A percentile compares a stretch with the other conserved stretches of the same genome.
These are phyloP conservation scores for Boletus eberwhitei DNA, from an alignment of 768 basidiomycete genomes.

Conservation along the genomic window DNA sequence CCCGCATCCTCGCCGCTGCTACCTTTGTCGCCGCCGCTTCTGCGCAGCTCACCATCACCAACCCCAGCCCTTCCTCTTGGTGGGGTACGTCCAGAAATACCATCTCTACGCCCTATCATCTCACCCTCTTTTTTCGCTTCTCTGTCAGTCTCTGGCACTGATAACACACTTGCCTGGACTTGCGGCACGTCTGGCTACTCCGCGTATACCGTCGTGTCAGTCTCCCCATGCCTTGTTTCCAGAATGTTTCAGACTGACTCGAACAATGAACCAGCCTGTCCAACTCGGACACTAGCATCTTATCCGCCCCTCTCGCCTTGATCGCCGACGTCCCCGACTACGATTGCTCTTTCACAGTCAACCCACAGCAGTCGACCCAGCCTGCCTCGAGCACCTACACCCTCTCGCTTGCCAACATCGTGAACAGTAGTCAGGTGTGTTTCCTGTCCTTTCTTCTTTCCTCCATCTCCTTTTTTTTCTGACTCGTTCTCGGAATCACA, in stretches of 20 bases:
- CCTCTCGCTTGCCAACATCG: slow-evolving; percentile 45
- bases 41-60: slow-evolving; percentile 40
- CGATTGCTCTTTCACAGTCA: slow-evolving; percentile 56
- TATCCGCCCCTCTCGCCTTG: slow-evolving; percentile 37
- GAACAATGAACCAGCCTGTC: slow-evolving; percentile 35
- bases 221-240: not conserved
- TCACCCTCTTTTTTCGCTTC: not conserved
- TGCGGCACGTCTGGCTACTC: slow-evolving; percentile 41
- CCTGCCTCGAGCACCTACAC: slow-evolving; percentile 46
- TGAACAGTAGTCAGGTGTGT: slow-evolving; percentile 55
- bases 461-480: not conserved
- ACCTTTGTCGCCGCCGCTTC: slow-evolving; percentile 38
- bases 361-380: slow-evolving; percentile 41
- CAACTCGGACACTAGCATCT: slow-evolving; percentile 41
- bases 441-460: not conserved
- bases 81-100: slow-evolving; percentile 50
- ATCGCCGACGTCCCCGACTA: slow-evolving; percentile 52
- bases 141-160: slow-evolving; percentile 48
- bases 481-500: not conserved
- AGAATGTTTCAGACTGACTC: slow-evolving; percentile 10
- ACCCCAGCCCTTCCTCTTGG: slow-evolving; percentile 48
- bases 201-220: slow-evolving; percentile 48
- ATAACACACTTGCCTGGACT: slow-evolving; percentile 59
- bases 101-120: not conserved
- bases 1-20: slow-evolving; percentile 34